A percentile compares a stretch with the other conserved stretches of the same genome.
Conservation (phyloP, 2,329 filamentous ascomycete species). For the Annulohypoxylon truncatum region DNA sequence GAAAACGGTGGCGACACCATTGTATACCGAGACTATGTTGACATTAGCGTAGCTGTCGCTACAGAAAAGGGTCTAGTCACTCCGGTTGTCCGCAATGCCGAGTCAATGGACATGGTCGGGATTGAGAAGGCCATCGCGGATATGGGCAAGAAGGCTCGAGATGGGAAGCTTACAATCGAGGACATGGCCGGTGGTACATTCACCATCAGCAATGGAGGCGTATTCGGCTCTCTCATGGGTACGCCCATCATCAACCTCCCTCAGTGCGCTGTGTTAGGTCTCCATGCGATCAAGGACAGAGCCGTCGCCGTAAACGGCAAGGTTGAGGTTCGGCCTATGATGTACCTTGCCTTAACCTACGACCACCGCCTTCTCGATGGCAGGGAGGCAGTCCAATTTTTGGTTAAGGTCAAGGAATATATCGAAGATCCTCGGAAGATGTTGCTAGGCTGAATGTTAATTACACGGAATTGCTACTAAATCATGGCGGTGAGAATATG, state of each 20-base stretch:
- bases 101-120: slow-evolving; percentile 85
- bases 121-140: slow-evolving; percentile 95
- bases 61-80: slow-evolving; percentile 98
- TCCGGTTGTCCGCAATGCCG: slow-evolving; percentile 93
- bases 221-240: slow-evolving; percentile 97
- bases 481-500: slow-evolving; percentile 11
- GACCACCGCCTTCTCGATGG: slow-evolving; percentile 97
- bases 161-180: slow-evolving; percentile 97
- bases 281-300: slow-evolving; percentile 97
- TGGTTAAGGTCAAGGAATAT: slow-evolving; percentile 97
- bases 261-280: slow-evolving; percentile 89
- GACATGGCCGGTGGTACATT: slow-evolving; percentile 99
- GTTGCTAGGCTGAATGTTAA: slow-evolving; percentile 65
- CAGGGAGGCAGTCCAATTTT: slow-evolving; percentile 93
- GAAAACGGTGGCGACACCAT: slow-evolving; percentile 96
- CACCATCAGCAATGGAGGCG: slow-evolving; percentile 96
- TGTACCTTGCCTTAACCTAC: slow-evolving; percentile 98
- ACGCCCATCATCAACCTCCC: slow-evolving; percentile 99
- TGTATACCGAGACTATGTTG: slow-evolving; percentile 97
- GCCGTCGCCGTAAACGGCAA: slow-evolving; percentile 92
- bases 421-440: slow-evolving; percentile 96
- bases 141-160: slow-evolving; percentile 96
- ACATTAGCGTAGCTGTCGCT: slow-evolving; percentile 96
- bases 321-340: slow-evolving; percentile 97
- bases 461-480: not conserved